Percentiles rank a stretch among this genome's conserved stretches.
These are phyloP conservation scores for Westerdykella sp. DNA, from an alignment of 2,329 filamentous ascomycete genomes.

Conservation along the genomic window DNA sequence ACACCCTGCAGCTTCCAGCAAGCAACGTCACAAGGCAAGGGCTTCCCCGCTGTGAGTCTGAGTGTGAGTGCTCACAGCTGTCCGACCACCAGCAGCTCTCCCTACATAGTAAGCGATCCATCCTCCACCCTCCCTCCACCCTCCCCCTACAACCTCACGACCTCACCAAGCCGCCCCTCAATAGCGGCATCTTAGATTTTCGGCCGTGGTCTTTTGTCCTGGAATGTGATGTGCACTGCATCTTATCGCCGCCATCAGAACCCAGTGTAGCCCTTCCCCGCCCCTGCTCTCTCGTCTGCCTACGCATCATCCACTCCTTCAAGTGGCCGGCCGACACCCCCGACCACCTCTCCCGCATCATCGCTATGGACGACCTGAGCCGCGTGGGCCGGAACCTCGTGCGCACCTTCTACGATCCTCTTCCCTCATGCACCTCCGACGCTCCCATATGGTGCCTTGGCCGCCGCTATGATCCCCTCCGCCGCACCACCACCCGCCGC, in stretches of 20 bases:
- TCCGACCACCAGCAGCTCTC: too few relatives aligned
- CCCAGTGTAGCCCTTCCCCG: constrained; percentile 3
- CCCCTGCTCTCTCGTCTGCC: constrained; percentile 7
- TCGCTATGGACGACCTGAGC: constrained; percentile 62
- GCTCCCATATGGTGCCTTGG: constrained; percentile 81
- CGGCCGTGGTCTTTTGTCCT: neutral
- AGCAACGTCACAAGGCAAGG: too few relatives aligned
- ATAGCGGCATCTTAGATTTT: too few relatives aligned
- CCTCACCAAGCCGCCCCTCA: too few relatives aligned
- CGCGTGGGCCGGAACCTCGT: constrained; percentile 72
- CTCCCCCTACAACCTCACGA: too few relatives aligned
- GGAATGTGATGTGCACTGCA: neutral
- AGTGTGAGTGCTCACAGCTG: too few relatives aligned
- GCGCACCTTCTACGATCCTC: constrained; percentile 87
- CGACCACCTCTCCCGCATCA: constrained; percentile 4
- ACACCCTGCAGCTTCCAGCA: too few relatives aligned
- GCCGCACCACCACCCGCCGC: constrained; percentile 2
- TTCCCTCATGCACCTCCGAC: constrained; percentile 70
- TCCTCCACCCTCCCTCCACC: too few relatives aligned
- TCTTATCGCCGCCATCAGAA: too few relatives aligned
- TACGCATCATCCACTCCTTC: constrained; percentile 1
- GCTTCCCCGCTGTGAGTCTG: too few relatives aligned
- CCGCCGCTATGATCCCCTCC: constrained; percentile 46
- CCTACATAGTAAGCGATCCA: too few relatives aligned
- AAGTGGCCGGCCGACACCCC: constrained; percentile 1